Evolutionary conservation across 2,329 filamentous ascomycete genomes (phyloP).

Genomic region (Curvularia lunata): DNA sequence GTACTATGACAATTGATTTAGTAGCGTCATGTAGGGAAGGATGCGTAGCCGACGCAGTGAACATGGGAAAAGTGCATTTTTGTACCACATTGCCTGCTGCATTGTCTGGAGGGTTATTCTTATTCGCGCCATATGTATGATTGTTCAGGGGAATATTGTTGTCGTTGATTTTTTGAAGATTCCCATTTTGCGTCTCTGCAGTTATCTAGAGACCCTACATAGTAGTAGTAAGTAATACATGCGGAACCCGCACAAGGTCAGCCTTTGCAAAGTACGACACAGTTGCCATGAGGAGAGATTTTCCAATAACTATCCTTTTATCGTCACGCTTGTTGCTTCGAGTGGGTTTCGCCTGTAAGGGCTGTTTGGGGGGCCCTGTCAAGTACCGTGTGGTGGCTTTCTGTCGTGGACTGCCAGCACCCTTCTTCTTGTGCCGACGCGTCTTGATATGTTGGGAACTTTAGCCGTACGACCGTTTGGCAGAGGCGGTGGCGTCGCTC

Average conservation of each 20-base stretch:
- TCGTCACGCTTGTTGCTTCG: not conserved
- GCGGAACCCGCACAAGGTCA: not conserved
- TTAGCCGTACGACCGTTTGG: constrained; percentile 25
- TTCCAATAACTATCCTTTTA: not conserved
- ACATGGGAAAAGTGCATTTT: constrained; percentile 31
- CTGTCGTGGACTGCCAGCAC: constrained; percentile 35
- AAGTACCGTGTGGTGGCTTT: constrained; percentile 22
- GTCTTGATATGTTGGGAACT: constrained; percentile 31
- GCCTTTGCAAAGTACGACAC: not conserved
- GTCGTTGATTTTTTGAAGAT: constrained; percentile 10
- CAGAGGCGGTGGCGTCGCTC: constrained; percentile 19
- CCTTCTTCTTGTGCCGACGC: not conserved
- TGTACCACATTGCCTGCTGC: constrained; percentile 37
- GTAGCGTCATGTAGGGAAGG: constrained; percentile 37
- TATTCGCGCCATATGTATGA: not conserved
- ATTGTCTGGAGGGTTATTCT: constrained; percentile 19
- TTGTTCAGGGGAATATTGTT: not conserved
- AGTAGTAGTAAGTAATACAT: constrained; percentile 20
- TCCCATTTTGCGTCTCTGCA: not conserved
- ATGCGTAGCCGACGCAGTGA: constrained; percentile 26
- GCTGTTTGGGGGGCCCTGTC: constrained; percentile 1
- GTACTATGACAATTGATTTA: constrained; percentile 49
- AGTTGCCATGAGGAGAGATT: not conserved
- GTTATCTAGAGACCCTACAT: constrained; percentile 4
- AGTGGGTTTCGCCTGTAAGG: not conserved